These are phyloP conservation scores for Calycina herbarum DNA, from an alignment of 2,329 filamentous ascomycete genomes.

Conservation along the genomic window DNA sequence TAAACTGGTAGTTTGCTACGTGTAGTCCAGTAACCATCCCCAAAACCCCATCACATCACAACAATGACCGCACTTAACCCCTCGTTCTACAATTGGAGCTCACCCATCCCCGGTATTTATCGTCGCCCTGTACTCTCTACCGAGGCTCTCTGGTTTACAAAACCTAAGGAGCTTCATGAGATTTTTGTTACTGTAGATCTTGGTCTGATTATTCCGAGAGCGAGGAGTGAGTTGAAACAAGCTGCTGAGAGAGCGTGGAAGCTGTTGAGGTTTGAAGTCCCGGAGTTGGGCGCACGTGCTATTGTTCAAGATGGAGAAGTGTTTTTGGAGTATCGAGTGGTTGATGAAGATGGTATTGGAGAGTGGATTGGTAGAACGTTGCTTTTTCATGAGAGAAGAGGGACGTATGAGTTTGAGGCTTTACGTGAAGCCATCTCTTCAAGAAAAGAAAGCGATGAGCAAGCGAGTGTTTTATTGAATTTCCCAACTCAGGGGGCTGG, in stretches of 20 bases:
- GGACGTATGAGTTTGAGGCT: constrained; percentile 11
- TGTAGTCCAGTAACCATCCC: not conserved
- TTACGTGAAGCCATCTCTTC: constrained; percentile 15
- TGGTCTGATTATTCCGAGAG: constrained; percentile 5
- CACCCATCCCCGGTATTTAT: constrained; percentile 13
- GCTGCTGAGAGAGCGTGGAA: constrained; percentile 20
- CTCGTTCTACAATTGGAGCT: constrained; percentile 18
- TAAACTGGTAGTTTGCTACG: not conserved
- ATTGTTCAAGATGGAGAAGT: constrained; percentile 15
- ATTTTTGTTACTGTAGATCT: constrained; percentile 21
- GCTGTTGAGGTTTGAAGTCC: constrained; percentile 20
- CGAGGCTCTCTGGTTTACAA: constrained; percentile 24
- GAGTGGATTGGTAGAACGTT: constrained; percentile 16
- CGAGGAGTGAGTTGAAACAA: not conserved
- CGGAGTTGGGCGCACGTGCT: constrained; percentile 19
- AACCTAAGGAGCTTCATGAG: constrained; percentile 21
- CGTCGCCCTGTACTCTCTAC: constrained; percentile 21
- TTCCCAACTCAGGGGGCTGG: not conserved
- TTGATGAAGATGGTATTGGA: constrained; percentile 9
- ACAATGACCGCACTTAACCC: constrained; percentile 1
- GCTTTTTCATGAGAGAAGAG: constrained; percentile 5
- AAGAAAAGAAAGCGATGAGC: constrained; percentile 14
- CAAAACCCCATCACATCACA: not conserved
- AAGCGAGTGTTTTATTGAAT: constrained; percentile 19
- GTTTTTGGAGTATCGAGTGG: constrained; percentile 18